Percentiles rank a stretch among this genome's conserved stretches.
Evolutionary conservation across 2,329 filamentous ascomycete genomes (phyloP).

Genomic region (Fusarium decemcellulare): DNA sequence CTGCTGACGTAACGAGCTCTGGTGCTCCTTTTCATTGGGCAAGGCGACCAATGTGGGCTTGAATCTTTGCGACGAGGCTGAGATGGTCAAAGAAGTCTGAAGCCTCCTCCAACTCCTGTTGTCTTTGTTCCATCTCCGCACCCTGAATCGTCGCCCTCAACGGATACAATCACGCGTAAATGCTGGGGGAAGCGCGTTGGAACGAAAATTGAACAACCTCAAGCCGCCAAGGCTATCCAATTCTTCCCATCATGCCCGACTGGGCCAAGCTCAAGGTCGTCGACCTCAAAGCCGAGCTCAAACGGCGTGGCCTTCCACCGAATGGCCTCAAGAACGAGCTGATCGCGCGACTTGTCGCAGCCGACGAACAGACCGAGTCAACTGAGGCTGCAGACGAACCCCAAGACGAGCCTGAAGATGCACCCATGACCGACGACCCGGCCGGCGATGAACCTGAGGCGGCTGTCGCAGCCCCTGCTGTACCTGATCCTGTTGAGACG

Average conservation of each 20-base stretch:
- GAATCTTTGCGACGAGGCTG: constrained; percentile 45
- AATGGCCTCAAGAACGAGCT: constrained; percentile 81
- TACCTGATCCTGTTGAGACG: constrained; percentile 8
- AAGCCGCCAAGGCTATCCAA: constrained; percentile 18
- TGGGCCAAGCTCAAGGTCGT: constrained; percentile 78
- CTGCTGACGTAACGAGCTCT: constrained; percentile 39
- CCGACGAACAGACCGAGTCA: constrained; percentile 28
- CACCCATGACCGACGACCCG: constrained; percentile 24
- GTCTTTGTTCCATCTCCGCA: constrained; percentile 9
- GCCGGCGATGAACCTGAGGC: constrained; percentile 13
- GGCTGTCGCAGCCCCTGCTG: constrained; percentile 6
- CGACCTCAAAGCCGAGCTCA: constrained; percentile 82
- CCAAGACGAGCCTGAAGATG: constrained; percentile 23
- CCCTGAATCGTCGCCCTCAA: no score
- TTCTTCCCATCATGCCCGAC: constrained; percentile 60
- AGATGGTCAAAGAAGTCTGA: constrained; percentile 24
- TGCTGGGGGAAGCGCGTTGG: not conserved
- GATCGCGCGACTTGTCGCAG: constrained; percentile 70
- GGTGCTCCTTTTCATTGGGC: constrained; percentile 33
- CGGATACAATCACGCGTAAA: not conserved
- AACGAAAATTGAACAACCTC: constrained; percentile 3
- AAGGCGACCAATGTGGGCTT: constrained; percentile 12
- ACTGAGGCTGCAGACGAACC: constrained; percentile 23
- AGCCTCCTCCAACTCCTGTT: constrained; percentile 11
- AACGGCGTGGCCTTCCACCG: constrained; percentile 77